Conservation (phyloP, 108 stramenopile genomes). For the Epipyxis sp. region DNA sequence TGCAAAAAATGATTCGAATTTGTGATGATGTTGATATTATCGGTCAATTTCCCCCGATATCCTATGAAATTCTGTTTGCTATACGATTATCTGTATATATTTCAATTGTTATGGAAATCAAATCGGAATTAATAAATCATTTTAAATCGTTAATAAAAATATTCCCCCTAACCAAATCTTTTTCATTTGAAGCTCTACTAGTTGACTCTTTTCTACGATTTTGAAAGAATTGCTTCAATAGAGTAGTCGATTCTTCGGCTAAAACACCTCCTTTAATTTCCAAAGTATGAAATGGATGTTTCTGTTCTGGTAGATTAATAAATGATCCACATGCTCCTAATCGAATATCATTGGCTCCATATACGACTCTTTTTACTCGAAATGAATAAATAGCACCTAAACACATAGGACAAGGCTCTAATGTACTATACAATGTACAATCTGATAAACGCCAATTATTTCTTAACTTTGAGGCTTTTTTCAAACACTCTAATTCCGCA, state of each 20-base stretch:
- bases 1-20: not conserved
- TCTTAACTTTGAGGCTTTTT: slow-evolving; percentile 56
- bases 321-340: slow-evolving; percentile 70
- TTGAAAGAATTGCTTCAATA: slow-evolving; percentile 68
- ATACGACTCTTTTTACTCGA: slow-evolving; percentile 68
- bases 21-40: too few species aligned
- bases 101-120: too few species aligned
- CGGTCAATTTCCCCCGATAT: too few species aligned
- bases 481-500: slow-evolving; percentile 71
- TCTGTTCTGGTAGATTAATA: slow-evolving; percentile 61
- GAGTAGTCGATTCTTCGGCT: slow-evolving; percentile 57
- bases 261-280: slow-evolving; percentile 61
- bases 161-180: too few species aligned
- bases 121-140: too few species aligned
- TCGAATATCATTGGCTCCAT: slow-evolving; percentile 71
- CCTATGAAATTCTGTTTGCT: too few species aligned
- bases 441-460: slow-evolving; percentile 72
- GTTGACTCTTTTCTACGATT: not conserved
- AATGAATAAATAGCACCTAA: slow-evolving; percentile 75
- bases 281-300: slow-evolving; percentile 72
- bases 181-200: too few species aligned
- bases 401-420: slow-evolving; percentile 84
- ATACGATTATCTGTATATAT: too few species aligned
- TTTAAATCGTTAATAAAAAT: too few species aligned
- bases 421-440: slow-evolving; percentile 70